Base-by-base conservation (phyloP, 2,329 filamentous ascomycete genomes). In the Scedosporium aurantiacum region DNA sequence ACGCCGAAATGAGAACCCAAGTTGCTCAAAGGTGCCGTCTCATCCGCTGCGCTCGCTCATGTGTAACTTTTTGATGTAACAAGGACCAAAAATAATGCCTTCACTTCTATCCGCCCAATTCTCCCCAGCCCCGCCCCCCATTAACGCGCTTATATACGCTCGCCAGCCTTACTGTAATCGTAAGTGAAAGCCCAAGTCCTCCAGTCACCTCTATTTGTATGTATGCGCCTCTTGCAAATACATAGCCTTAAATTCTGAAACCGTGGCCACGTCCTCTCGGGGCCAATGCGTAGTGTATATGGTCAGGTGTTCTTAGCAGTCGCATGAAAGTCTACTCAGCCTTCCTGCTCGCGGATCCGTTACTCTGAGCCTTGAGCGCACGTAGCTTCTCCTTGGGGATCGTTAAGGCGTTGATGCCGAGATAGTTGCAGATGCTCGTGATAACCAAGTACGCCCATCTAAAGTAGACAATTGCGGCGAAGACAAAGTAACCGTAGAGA, bases 341-440 rank as follows among this genome's bases (percentile, higher is more conserved):
- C 58, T 60, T 60, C 58, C 54, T 60, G n/a, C 12, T 28, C 58
- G 28, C 40, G 12, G 57, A 23, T 14, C 58, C 58, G 32, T 60
- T 60, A 12, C 55, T 41, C 21, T 57, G 43, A 61, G 69, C 70
- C 76, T 73, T 18, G 69, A 83, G 84, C 67, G 80, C 81, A 57
- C 76, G 67, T 71, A 82, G 82, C 76, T 86, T 86, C 65, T 82
- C 79, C 65, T 74, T 72, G 10, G 84, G 84, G 63, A 99, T 97
- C 0, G 92, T 97, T 66, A 99, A 77, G 69, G 93, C 96, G 70
- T 93, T 94, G 78, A 99, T 99, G 64, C 90, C 91, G 25, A 99
- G 78, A 75, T 89, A 97, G 61, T 87, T 82, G 76, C 94, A 97
- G 68, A 99, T 97, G 71, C 88, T 89, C 64, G 86, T 89, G 69